Evolutionary conservation across 345 rosid genomes (phyloP).

Genomic region (Bruguiera gymnorhiza): DNA sequence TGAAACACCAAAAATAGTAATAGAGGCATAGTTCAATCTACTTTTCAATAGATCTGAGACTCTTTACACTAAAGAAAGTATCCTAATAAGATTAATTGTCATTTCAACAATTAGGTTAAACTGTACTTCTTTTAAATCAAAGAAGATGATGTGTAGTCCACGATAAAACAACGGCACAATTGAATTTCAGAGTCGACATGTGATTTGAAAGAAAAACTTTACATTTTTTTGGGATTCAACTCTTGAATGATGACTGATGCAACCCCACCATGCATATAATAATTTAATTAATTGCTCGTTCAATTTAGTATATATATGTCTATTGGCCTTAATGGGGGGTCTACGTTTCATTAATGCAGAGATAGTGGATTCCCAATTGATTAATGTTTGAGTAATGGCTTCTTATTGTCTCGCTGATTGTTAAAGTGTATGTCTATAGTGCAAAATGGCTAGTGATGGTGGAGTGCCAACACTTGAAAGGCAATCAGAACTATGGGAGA

Average conservation of each 20-base stretch:
- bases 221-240: conserved; percentile 17
- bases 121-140: not conserved
- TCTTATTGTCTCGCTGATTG: conserved; percentile 18
- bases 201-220: conserved; percentile 18
- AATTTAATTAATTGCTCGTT: not conserved
- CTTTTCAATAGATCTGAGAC: not conserved
- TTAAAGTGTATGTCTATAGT: not conserved
- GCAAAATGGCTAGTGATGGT: conserved; percentile 6
- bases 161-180: conserved; percentile 12
- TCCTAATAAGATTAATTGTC: not conserved
- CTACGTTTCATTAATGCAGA: conserved; percentile 41
- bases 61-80: conserved; percentile 4
- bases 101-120: conserved; percentile 18
- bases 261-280: conserved; percentile 19
- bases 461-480: conserved; percentile 30
- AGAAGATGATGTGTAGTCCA: conserved; percentile 35
- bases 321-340: conserved; percentile 35
- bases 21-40: too few relatives aligned
- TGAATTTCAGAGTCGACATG: conserved; percentile 21
- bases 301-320: conserved; percentile 4
- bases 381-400: conserved; percentile 23
- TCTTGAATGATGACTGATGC: conserved; percentile 19
- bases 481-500: conserved; percentile 20
- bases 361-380: conserved; percentile 36
- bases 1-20: too few relatives aligned